Base-by-base conservation (phyloP, 306 rosid species). In the Inga laurina region DNA sequence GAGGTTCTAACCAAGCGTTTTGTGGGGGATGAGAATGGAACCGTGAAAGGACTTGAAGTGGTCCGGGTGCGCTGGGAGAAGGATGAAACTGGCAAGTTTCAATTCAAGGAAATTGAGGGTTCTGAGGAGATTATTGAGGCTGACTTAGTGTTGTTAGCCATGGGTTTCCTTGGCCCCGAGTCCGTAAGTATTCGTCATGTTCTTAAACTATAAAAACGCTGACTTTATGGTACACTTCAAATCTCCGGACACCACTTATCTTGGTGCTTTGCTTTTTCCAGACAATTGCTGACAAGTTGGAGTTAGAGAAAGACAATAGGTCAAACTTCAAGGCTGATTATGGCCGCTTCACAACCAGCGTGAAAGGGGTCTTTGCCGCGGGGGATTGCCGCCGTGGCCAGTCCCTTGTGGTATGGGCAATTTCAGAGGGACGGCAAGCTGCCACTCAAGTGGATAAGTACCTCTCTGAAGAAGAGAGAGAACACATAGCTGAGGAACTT, bases 161-260 rank as follows among this genome's bases (percentile, higher is more conserved):
- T 97, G 99, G 99, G 99, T 35, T 97, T 97, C 91, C 99, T 97
- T 41, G 99, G 99, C 78, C 99, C 99, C 2, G 98, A 97, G 82
- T 76, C 94, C 84, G 99, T 97, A 72, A 92, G 98, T 89, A 59
- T 67, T 81, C 71, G 59, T 22, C 72, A 76, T 54, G 72, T 14
- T 74, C n/a, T 65, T 45, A 62, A 41, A 73, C 45, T 9, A 62
- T 62, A 22, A 45, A 72, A 12, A 10, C 32, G 49, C 67, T 72
- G 35, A 49, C 24, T 48, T 1, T 32, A 21, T 56, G 27, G 46
- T 21, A 65, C 51, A 21, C 27, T 21, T 77, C 4, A 11, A 75
- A 44, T 52, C 74, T 10, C 13, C 74, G 34, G 27, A 62, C 15
- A 46, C 74, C 21, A 83, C 43, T 76, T 66, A 61, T 41, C 15